phyloP scores from a whole-genome alignment of 2,329 filamentous ascomycete genomes.

The Cercospora zeina region DNA sequence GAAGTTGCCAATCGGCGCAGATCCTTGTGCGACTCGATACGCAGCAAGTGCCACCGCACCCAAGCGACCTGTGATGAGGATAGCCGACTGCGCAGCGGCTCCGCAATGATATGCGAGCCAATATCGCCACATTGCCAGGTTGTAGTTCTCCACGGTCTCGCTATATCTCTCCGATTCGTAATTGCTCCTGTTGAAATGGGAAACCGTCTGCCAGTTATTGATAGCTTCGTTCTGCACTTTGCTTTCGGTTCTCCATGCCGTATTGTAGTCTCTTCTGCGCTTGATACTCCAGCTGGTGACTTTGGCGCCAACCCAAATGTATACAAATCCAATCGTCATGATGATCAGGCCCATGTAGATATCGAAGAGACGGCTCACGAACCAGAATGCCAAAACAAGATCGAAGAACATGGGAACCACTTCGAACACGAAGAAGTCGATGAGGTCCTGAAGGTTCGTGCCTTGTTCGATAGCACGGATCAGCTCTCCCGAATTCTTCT shows the following conservation, averaged over 20 bases:
- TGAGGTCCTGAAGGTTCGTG: conserved; percentile 58
- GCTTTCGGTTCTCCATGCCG: conserved; percentile 50
- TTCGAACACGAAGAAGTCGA: conserved; percentile 61
- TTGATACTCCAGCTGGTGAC: conserved; percentile 45
- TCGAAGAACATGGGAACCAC: conserved; percentile 64
- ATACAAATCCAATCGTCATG: conserved; percentile 50
- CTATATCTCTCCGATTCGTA: conserved; percentile 57
- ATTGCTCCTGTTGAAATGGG: conserved; percentile 58
- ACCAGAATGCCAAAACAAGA: conserved; percentile 60
- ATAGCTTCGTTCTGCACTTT: conserved; percentile 60
- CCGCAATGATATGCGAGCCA: conserved; percentile 39
- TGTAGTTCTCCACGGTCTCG: conserved; percentile 43
- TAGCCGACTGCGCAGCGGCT: conserved; percentile 47
- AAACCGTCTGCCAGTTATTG: conserved; percentile 61
- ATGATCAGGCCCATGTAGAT: conserved; percentile 58
- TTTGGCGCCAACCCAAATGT: conserved; percentile 54
- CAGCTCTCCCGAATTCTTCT: conserved; percentile 64
- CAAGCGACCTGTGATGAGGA: conserved; percentile 54
- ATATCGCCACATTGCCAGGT: conserved; percentile 36
- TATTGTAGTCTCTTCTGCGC: conserved; percentile 35
- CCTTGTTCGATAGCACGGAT: conserved; percentile 66
- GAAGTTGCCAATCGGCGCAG: conserved; percentile 59
- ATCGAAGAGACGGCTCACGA: conserved; percentile 64
- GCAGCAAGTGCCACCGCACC: conserved; percentile 55
- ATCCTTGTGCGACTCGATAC: conserved; percentile 53